Percentiles rank a stretch among this genome's conserved stretches.
phyloP scores from a whole-genome alignment of 2,329 filamentous ascomycete species.

The Ceratocystis eucalypticola region DNA sequence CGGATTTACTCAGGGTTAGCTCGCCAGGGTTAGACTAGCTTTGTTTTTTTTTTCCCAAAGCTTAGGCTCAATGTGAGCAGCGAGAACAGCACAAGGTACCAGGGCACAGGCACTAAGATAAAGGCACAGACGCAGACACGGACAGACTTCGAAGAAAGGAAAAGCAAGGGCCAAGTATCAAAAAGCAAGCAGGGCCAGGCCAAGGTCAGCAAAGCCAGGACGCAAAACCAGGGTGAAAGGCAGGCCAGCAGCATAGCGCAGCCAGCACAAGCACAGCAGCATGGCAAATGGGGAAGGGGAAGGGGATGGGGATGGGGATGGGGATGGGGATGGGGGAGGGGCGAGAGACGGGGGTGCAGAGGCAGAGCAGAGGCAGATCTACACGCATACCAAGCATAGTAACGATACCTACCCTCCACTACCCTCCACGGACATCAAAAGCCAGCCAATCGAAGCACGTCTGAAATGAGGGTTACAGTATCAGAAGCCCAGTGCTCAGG shows the following conservation, averaged over 20 bases:
- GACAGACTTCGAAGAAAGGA: not conserved
- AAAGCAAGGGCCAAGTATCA: not conserved
- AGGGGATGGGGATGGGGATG: not conserved
- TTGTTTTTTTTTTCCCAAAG: not conserved
- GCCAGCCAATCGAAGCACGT: not conserved
- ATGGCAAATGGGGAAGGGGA: not conserved
- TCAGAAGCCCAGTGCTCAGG: not conserved
- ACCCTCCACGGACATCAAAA: not conserved
- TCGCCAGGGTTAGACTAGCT: not conserved
- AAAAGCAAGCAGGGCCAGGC: not conserved
- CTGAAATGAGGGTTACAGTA: not conserved
- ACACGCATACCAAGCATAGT: too few relatives aligned
- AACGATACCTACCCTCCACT: too few relatives aligned
- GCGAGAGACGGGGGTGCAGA: too few relatives aligned
- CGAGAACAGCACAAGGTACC: not conserved
- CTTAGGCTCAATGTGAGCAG: not conserved
- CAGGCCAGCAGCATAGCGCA: too few relatives aligned
- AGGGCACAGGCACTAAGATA: conserved; percentile 1
- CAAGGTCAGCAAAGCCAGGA: not conserved
- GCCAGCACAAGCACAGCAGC: too few relatives aligned
- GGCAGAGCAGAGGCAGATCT: too few relatives aligned
- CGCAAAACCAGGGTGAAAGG: not conserved
- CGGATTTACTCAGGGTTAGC: too few relatives aligned
- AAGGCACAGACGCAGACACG: not conserved
- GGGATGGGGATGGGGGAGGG: not conserved